Evolutionary conservation across 2,329 filamentous ascomycete genomes (phyloP), one percentile per base, ranked within the genome.

Genomic region (Sporothrix variecibatus): DNA sequence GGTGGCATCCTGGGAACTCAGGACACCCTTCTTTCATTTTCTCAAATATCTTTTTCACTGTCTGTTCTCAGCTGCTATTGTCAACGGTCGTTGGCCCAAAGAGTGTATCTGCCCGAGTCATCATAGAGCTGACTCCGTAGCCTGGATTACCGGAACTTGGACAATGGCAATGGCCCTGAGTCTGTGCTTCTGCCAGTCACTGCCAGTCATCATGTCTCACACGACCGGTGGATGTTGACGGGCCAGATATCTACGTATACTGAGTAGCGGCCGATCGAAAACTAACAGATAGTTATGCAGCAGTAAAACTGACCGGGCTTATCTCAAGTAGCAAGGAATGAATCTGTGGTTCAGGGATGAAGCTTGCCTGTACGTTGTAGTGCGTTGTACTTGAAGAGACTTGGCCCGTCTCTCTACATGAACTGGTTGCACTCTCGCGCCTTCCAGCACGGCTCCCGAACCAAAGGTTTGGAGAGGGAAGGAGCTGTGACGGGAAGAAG

Each of bases 351-450:
- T 34, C 60, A 38, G 34, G 34, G 34, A 64, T 40, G 7, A 38
- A 58, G 26, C 17, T 12, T 64, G 11, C 38, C 34, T 60, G 28
- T 60, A 3, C 11, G 3, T 43, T 43, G 60, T 17, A 68, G 26
- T 31, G 64, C 12, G 40, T 34, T 28, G 60, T 15, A 65, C n/a
- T 23, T 65, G 28, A 34, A 60, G 7, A 60, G 56, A 60, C 56
- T n/a, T 60, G 56, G 34, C 60, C 60, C 60, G 31, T 64, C 60
- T 49, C 6, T 67, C 15, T 49, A 53, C 43, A 69, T 69, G 64
- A 69, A 69, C 43, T 31, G 40, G 67, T 69, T 69, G 67, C 67
- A 69, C 67, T 38, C 28, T 69, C 67, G 67, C n/a, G 15, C 46
- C 65, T 69, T 51, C 65, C 65, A 26, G 46, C 65, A 53, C 65